These are phyloP conservation scores for Citrus sinensis DNA, from an alignment of 345 rosid species.

Conservation along the genomic window DNA sequence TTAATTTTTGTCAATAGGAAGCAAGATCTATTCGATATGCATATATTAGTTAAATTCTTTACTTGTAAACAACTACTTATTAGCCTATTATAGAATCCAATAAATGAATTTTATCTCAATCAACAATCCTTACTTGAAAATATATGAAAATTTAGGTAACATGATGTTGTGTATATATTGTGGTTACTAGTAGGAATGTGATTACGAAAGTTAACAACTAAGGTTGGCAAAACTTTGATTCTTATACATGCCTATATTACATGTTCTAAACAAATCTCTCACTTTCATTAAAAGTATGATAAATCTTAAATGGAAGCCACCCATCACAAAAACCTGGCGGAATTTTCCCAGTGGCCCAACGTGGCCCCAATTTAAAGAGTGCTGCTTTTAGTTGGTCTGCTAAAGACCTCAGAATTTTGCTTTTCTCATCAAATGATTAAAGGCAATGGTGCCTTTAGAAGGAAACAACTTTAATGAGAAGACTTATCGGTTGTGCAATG, in stretches of 20 bases:
- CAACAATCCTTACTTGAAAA: too few relatives aligned
- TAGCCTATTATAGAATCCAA: too few relatives aligned
- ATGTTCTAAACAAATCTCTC: not conserved
- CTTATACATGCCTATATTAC: not conserved
- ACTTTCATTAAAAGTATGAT: not conserved
- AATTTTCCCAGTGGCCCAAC: not conserved
- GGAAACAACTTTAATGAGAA: constrained; percentile 37
- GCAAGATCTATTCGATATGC: too few relatives aligned
- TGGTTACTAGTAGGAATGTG: not conserved
- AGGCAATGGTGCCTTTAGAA: constrained; percentile 36
- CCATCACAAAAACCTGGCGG: not conserved
- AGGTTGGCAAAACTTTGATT: not conserved
- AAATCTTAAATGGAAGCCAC: not conserved
- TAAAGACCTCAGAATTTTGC: not conserved
- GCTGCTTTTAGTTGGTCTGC: constrained; percentile 12
- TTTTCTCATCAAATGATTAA: constrained; percentile 27
- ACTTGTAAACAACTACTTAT: too few relatives aligned
- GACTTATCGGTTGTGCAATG: constrained; percentile 22
- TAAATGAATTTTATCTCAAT: too few relatives aligned
- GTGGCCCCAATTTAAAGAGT: constrained; percentile 12
- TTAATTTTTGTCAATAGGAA: too few relatives aligned
- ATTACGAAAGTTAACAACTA: not conserved
- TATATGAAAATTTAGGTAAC: too few relatives aligned
- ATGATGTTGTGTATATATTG: too few relatives aligned
- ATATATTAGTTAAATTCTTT: too few relatives aligned